A percentile compares a stretch with the other conserved stretches of the same genome.
Conservation (phyloP, 2,329 filamentous ascomycete genomes). For the Pseudogymnoascus sp. region DNA sequence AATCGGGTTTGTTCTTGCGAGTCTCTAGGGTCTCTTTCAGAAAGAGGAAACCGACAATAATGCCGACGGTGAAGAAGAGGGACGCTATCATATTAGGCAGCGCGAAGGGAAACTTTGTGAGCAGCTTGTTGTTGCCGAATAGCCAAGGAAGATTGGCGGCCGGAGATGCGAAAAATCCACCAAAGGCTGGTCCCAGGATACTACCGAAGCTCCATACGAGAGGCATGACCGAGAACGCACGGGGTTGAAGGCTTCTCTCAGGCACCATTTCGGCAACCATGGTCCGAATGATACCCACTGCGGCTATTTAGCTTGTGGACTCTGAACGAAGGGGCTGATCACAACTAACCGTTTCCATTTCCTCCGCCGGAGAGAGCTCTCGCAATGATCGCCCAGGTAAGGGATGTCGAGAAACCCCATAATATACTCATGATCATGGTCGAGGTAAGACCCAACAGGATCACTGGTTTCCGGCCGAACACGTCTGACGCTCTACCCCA, state of each 20-base stretch:
- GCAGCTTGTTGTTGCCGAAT: conserved; percentile 59
- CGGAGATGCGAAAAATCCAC: conserved; percentile 78
- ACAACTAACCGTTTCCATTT: conserved; percentile 69
- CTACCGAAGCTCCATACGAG: conserved; percentile 81
- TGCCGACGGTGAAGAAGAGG: conserved; percentile 68
- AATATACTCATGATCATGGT: conserved; percentile 76
- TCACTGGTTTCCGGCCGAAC: conserved; percentile 74
- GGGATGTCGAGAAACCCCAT: conserved; percentile 74
- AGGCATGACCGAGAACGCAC: conserved; percentile 90
- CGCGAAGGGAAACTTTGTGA: conserved; percentile 71
- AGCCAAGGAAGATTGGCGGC: conserved; percentile 62
- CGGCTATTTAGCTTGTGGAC: conserved; percentile 16
- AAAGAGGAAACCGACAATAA: conserved; percentile 67
- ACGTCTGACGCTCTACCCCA: conserved; percentile 73
- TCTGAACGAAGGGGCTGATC: background rate
- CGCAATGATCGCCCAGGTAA: conserved; percentile 71
- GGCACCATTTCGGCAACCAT: conserved; percentile 92
- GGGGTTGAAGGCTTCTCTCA: conserved; percentile 75
- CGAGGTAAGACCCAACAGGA: conserved; percentile 63
- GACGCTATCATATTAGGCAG: conserved; percentile 77
- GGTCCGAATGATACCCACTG: conserved; percentile 82
- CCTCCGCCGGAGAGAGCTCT: conserved; percentile 72
- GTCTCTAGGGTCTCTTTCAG: conserved; percentile 76
- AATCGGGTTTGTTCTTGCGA: conserved; percentile 61
- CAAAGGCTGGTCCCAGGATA: conserved; percentile 81